A percentile compares a stretch with the other conserved stretches of the same genome.
Conservation (phyloP, 139 green algal species). For the Picochlorum sp. region DNA sequence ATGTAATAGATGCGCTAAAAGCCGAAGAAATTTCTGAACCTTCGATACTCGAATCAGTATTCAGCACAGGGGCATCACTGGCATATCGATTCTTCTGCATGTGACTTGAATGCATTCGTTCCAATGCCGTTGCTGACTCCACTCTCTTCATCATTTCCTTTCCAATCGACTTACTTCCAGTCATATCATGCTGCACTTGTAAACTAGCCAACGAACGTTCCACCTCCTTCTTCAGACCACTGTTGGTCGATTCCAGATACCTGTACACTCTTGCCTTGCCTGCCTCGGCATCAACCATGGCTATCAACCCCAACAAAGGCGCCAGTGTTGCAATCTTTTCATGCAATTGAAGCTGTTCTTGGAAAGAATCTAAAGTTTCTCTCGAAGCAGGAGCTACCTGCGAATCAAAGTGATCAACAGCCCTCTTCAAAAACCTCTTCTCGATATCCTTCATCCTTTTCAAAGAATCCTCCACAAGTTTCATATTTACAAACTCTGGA, state of each 20-base stretch:
- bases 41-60: no score
- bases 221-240: not conserved
- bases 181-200: no score
- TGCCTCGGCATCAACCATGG: not conserved
- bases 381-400: not conserved
- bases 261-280: not conserved
- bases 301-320: not conserved
- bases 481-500: not conserved
- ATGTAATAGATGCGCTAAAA: no score
- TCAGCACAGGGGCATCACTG: no score
- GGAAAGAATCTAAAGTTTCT: not conserved
- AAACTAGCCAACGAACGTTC: not conserved
- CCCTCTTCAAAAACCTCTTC: not conserved
- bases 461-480: not conserved
- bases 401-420: slow-evolving; percentile 1
- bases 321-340: not conserved
- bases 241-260: not conserved
- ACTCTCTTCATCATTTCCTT: no score
- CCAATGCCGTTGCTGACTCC: no score
- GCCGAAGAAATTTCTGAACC: no score
- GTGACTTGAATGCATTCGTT: no score
- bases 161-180: no score
- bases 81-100: no score
- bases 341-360: not conserved
- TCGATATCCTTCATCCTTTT: not conserved